A percentile compares a stretch with the other conserved stretches of the same genome.
Conservation (phyloP, 371 early-diverging fungal genomes). For the Nematocida sp. region DNA sequence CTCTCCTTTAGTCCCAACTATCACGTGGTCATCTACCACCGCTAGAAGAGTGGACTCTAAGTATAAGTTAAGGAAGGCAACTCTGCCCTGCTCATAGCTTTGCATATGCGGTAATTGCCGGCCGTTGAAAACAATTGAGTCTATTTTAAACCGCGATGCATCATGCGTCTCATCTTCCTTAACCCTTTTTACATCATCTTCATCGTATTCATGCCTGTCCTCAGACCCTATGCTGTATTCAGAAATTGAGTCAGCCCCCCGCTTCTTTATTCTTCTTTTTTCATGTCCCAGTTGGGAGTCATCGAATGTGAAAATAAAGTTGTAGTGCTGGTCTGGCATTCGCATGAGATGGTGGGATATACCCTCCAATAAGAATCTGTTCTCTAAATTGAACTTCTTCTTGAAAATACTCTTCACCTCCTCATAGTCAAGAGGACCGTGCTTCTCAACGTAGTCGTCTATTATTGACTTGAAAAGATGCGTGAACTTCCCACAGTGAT, state of each 20-base stretch:
- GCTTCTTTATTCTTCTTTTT: slow-evolving; percentile 48
- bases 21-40: neutral
- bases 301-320: slow-evolving; percentile 60
- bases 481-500: slow-evolving; percentile 62
- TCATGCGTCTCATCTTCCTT: slow-evolving; percentile 27
- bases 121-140: slow-evolving; percentile 50
- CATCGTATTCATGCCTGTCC: slow-evolving; percentile 18
- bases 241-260: neutral
- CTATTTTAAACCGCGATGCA: slow-evolving; percentile 19
- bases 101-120: slow-evolving; percentile 14
- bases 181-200: slow-evolving; percentile 16
- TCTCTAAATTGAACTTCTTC: slow-evolving; percentile 56
- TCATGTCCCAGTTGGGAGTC: slow-evolving; percentile 47
- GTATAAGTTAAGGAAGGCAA: slow-evolving; percentile 40
- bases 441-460: slow-evolving; percentile 36
- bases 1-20: slow-evolving; percentile 48
- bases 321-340: slow-evolving; percentile 64
- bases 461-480: slow-evolving; percentile 56
- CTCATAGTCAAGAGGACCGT: slow-evolving; percentile 44
- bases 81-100: slow-evolving; percentile 37
- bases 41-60: neutral
- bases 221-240: slow-evolving; percentile 36
- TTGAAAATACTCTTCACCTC: slow-evolving; percentile 41
- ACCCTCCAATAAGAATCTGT: slow-evolving; percentile 56
- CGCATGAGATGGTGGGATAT: slow-evolving; percentile 59